phyloP scores from a whole-genome alignment of 495 filamentous ascomycete species.

The Annulohypoxylon stygium region DNA sequence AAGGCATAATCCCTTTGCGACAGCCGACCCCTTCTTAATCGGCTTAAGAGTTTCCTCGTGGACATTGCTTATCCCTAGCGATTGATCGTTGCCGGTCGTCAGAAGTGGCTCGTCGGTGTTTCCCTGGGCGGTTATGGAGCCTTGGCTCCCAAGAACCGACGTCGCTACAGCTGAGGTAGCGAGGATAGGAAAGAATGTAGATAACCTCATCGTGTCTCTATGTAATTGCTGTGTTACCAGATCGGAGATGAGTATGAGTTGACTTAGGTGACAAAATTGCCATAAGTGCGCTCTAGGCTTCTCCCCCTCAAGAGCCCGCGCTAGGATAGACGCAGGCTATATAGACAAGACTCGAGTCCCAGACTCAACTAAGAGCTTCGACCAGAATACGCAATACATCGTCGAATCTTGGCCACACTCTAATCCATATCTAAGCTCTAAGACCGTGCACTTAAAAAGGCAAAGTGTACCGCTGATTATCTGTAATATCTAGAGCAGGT shows the following conservation, averaged over 20 bases:
- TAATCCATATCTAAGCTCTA: not conserved
- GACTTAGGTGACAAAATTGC: not conserved
- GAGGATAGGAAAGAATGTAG: not conserved
- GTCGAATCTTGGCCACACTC: not conserved
- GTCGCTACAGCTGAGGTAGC: not conserved
- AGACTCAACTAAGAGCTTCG: not conserved
- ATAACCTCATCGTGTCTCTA: slow-evolving; percentile 25
- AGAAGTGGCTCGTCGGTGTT: not conserved
- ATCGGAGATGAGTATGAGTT: not conserved
- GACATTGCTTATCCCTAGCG: not conserved
- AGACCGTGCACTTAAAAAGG: not conserved
- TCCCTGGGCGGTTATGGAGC: not conserved
- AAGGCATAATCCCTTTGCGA: slow-evolving; percentile 1
- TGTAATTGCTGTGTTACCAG: not conserved
- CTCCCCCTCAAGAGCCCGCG: not conserved
- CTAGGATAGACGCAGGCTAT: not conserved
- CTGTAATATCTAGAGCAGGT: too few species aligned
- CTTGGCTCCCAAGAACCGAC: not conserved
- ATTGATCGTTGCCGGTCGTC: not conserved
- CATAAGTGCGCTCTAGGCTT: not conserved
- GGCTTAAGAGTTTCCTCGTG: not conserved
- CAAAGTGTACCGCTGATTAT: not conserved
- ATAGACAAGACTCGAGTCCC: not conserved
- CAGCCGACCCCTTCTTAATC: not conserved
- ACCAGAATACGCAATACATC: not conserved